These are phyloP conservation scores for Neurospora hispaniola DNA, from an alignment of 495 filamentous ascomycete genomes.

Conservation along the genomic window DNA sequence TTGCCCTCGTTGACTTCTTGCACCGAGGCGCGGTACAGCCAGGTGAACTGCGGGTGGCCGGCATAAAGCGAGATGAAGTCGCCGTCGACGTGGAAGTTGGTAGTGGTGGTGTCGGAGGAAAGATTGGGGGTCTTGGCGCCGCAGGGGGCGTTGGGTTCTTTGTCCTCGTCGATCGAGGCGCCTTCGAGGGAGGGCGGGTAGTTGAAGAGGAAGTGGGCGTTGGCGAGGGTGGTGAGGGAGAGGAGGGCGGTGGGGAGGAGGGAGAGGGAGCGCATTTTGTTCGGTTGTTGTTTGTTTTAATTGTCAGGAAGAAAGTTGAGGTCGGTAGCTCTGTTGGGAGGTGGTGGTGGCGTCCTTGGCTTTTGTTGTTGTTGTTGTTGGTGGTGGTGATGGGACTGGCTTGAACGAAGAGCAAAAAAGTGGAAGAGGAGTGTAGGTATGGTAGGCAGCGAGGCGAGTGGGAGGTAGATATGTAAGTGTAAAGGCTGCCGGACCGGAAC, in stretches of 20 bases:
- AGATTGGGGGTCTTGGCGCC: slow-evolving; percentile 35
- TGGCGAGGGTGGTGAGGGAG: slow-evolving; percentile 16
- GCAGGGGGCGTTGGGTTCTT: slow-evolving; percentile 32
- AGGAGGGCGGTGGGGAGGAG: slow-evolving; percentile 9
- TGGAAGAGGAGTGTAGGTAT: not conserved
- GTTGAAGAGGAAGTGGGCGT: slow-evolving; percentile 38
- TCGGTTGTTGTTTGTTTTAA: not conserved
- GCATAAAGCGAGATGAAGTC: slow-evolving; percentile 28
- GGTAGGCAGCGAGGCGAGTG: not conserved
- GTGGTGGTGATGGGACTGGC: too few relatives aligned
- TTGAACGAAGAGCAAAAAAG: not conserved
- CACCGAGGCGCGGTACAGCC: slow-evolving; percentile 40
- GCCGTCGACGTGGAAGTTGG: slow-evolving; percentile 43
- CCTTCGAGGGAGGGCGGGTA: slow-evolving; percentile 35
- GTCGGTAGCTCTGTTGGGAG: not conserved
- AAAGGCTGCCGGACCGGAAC: not conserved
- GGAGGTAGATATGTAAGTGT: not conserved
- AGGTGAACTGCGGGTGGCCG: slow-evolving; percentile 36
- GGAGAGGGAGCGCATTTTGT: slow-evolving; percentile 15
- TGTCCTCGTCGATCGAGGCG: slow-evolving; percentile 26
- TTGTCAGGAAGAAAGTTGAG: too few relatives aligned
- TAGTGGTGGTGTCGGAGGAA: slow-evolving; percentile 9
- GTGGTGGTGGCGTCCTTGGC: not conserved
- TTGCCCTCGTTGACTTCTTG: slow-evolving; percentile 30
- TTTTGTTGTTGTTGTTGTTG: not conserved